Evolutionary conservation across 345 rosid genomes (phyloP).

Genomic region (Kernera saxatilis): DNA sequence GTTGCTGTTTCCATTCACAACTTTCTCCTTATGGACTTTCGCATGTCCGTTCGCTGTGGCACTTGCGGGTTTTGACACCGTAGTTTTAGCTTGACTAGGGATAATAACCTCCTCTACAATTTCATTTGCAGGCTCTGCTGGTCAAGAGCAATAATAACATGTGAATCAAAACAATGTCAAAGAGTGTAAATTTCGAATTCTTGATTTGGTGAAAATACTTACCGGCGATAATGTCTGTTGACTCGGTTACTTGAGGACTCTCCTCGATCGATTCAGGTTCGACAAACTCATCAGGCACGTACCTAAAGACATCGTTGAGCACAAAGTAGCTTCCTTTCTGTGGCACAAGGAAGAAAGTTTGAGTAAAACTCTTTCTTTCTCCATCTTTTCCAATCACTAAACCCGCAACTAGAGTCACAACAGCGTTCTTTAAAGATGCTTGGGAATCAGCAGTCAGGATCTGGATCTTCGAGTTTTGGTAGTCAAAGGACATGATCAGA

Average conservation of each 20-base stretch:
- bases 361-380: slow-evolving; percentile 43
- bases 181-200: not conserved
- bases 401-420: slow-evolving; percentile 67
- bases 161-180: not conserved
- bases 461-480: slow-evolving; percentile 43
- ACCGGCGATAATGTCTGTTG: not conserved
- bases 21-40: not conserved
- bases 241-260: slow-evolving; percentile 12
- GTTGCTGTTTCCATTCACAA: not conserved
- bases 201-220: not conserved
- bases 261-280: slow-evolving; percentile 23
- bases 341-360: slow-evolving; percentile 72
- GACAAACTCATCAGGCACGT: slow-evolving; percentile 34
- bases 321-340: slow-evolving; percentile 61
- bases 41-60: not conserved
- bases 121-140: slow-evolving; percentile 6
- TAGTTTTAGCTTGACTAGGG: not conserved
- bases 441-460: slow-evolving; percentile 66
- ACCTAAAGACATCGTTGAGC: slow-evolving; percentile 66
- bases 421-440: slow-evolving; percentile 40
- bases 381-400: slow-evolving; percentile 45
- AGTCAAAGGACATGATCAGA: slow-evolving; percentile 52
- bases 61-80: not conserved
- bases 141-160: not conserved
- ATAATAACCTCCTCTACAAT: not conserved